phyloP scores from a whole-genome alignment of 345 rosid species.

The Arabidopsis suecica region DNA sequence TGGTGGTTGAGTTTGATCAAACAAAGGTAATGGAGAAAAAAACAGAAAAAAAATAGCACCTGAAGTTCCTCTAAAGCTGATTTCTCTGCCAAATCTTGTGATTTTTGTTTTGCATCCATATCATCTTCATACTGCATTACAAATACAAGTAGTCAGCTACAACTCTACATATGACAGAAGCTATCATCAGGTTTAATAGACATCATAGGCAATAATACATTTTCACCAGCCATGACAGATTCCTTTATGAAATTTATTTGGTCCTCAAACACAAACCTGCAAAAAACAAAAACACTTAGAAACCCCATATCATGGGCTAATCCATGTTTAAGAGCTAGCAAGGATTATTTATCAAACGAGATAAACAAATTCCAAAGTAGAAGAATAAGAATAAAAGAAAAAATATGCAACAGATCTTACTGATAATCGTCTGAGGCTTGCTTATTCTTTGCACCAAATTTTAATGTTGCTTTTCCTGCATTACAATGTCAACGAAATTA shows the following conservation, averaged over 20 bases:
- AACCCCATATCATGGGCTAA: slow-evolving; percentile 20
- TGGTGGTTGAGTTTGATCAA: slow-evolving; percentile 21
- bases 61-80: slow-evolving; percentile 83
- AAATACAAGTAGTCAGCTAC: slow-evolving; percentile 21
- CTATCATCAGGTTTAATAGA: slow-evolving; percentile 19
- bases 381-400: slow-evolving; percentile 4
- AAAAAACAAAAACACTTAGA: neutral
- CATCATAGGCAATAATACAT: slow-evolving; percentile 54
- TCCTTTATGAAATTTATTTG: slow-evolving; percentile 91
- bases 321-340: slow-evolving; percentile 13
- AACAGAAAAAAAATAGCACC: slow-evolving; percentile 49
- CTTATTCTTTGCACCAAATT: slow-evolving; percentile 86
- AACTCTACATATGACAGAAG: slow-evolving; percentile 26
- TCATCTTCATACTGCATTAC: slow-evolving; percentile 59
- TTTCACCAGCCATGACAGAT: slow-evolving; percentile 84
- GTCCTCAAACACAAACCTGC: slow-evolving; percentile 92
- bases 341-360: slow-evolving; percentile 17
- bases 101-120: slow-evolving; percentile 46
- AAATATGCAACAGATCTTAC: slow-evolving; percentile 52
- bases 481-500: slow-evolving; percentile 30
- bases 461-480: slow-evolving; percentile 84
- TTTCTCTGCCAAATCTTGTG: slow-evolving; percentile 56
- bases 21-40: slow-evolving; percentile 6
- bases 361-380: slow-evolving; percentile 12
- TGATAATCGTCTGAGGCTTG: slow-evolving; percentile 70